phyloP scores from a whole-genome alignment of 2,329 filamentous ascomycete species.

The Acrocalymma vagum region DNA sequence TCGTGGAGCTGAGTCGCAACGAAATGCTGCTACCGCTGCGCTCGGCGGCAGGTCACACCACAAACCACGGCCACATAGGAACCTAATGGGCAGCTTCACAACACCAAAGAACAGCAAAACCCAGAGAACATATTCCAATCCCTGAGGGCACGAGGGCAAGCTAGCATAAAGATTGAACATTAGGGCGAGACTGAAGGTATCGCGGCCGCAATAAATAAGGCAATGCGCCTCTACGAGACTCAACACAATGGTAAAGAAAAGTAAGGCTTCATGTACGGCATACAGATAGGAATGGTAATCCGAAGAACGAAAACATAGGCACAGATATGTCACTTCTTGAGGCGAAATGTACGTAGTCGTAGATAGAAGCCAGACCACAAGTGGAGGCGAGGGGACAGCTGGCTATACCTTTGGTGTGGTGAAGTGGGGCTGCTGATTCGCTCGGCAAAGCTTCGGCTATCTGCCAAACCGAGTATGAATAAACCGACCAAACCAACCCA shows the following conservation, averaged over 20 bases:
- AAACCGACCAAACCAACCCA: not conserved
- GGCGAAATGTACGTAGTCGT: conserved; percentile 14
- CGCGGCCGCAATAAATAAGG: conserved; percentile 17
- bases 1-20: conserved; percentile 4
- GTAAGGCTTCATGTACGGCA: conserved; percentile 9
- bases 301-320: conserved; percentile 14
- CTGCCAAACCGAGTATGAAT: conserved; percentile 9
- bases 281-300: conserved; percentile 8
- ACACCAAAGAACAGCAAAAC: conserved; percentile 8
- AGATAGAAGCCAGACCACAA: conserved; percentile 15
- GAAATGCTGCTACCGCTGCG: conserved; percentile 10
- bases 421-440: conserved; percentile 10
- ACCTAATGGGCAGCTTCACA: conserved; percentile 7
- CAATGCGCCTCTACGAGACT: conserved; percentile 23
- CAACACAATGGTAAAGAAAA: conserved; percentile 11
- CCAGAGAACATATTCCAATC: conserved; percentile 7
- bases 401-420: too few relatives aligned
- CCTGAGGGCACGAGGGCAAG: conserved; percentile 11
- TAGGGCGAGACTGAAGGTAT: conserved; percentile 24
- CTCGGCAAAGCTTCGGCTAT: conserved; percentile 10
- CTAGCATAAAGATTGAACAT: conserved; percentile 14
- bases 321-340: conserved; percentile 16
- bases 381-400: too few relatives aligned
- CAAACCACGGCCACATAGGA: conserved; percentile 9
- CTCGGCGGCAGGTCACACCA: conserved; percentile 13